These are phyloP conservation scores for Trifolium subterraneum DNA, from an alignment of 306 rosid species.

Conservation along the genomic window DNA sequence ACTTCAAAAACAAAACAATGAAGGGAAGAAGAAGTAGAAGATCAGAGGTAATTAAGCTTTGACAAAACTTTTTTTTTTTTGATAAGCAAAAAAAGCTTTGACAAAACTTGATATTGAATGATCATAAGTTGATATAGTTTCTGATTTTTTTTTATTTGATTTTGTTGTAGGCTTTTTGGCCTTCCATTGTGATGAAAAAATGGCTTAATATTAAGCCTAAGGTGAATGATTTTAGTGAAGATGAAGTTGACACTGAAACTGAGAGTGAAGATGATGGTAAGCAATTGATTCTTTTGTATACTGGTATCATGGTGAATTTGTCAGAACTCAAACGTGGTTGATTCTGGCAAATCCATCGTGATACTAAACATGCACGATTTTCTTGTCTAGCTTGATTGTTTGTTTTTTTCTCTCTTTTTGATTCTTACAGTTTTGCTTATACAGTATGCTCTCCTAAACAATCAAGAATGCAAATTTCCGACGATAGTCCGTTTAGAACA, in stretches of 20 bases:
- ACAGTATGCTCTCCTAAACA: slow-evolving; percentile 63
- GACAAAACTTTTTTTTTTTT: not conserved
- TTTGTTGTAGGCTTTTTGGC: slow-evolving; percentile 85
- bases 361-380: not conserved
- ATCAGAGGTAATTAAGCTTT: slow-evolving; percentile 71
- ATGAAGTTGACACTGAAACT: slow-evolving; percentile 92
- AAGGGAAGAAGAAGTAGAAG: slow-evolving; percentile 70
- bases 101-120: not conserved
- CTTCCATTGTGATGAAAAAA: slow-evolving; percentile 95
- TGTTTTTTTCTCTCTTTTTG: slow-evolving; percentile 10
- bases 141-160: slow-evolving; percentile 34
- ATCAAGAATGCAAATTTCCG: slow-evolving; percentile 48
- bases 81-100: no score
- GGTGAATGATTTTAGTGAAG: slow-evolving; percentile 92
- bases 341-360: not conserved
- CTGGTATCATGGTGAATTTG: no score
- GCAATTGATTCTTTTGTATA: not conserved
- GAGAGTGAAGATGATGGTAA: slow-evolving; percentile 97
- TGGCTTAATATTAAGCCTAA: slow-evolving; percentile 94
- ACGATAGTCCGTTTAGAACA: slow-evolving; percentile 50
- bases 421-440: slow-evolving; percentile 42
- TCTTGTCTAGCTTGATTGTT: not conserved
- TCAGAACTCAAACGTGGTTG: no score
- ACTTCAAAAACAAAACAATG: slow-evolving; percentile 51
- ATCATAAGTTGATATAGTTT: slow-evolving; percentile 15